These are phyloP conservation scores for Metschnikowia kofuensis DNA, from an alignment of 805 yeast species.

Conservation along the genomic window DNA sequence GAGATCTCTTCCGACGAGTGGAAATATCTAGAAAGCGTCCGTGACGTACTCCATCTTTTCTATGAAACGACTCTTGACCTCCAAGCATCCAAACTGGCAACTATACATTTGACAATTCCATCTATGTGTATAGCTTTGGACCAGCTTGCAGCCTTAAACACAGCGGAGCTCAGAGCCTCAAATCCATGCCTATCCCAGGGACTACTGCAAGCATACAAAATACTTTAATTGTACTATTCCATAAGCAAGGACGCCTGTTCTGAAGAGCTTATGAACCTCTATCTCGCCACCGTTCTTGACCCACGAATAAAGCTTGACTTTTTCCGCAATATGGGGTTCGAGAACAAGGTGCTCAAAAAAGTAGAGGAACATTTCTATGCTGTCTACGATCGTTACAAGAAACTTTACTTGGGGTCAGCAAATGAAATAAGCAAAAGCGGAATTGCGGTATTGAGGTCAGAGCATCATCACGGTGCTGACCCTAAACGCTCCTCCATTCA, in stretches of 20 bases:
- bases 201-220: not conserved
- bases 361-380: not conserved
- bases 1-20: not conserved
- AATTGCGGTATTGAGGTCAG: too few relatives aligned
- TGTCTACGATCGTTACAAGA: not conserved
- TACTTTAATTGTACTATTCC: not conserved
- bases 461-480: too few relatives aligned
- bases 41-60: not conserved
- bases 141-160: not conserved
- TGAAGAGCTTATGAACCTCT: not conserved
- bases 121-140: not conserved
- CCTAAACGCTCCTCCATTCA: too few relatives aligned
- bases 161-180: not conserved
- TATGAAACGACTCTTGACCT: not conserved
- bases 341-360: not conserved
- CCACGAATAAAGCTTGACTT: not conserved
- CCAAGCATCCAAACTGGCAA: not conserved
- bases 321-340: not conserved
- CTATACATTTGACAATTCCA: not conserved
- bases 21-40: not conserved
- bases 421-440: too few relatives aligned
- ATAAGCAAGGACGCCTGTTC: not conserved
- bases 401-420: too few relatives aligned
- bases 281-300: not conserved
- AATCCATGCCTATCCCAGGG: not conserved